These are phyloP conservation scores for Mucor irregularis DNA, from an alignment of 371 early-diverging fungal genomes.

Conservation along the genomic window DNA sequence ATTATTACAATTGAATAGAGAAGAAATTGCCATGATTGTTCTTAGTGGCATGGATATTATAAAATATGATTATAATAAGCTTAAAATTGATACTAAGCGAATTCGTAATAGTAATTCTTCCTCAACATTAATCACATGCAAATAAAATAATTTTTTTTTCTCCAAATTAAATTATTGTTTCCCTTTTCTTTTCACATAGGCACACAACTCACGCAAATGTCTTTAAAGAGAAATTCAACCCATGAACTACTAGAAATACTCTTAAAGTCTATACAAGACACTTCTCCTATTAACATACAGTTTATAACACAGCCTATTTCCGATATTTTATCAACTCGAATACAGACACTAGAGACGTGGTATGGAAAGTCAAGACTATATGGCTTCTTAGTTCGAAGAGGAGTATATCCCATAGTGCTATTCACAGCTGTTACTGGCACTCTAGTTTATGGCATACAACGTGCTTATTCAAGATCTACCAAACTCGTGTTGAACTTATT, in stretches of 20 bases:
- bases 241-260: constrained; percentile 7
- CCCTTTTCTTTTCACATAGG: not conserved
- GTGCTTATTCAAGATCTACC: constrained; percentile 32
- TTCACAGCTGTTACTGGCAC: constrained; percentile 29
- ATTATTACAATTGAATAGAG: constrained; percentile 1
- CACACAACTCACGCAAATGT: constrained; percentile 1
- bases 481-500: constrained; percentile 33
- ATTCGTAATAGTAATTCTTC: no score
- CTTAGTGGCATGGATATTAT: constrained; percentile 13
- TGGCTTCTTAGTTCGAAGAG: constrained; percentile 36
- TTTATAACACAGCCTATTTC: constrained; percentile 30
- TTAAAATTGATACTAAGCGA: no score
- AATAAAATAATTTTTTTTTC: not conserved
- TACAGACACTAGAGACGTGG: constrained; percentile 32
- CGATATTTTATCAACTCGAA: constrained; percentile 20
- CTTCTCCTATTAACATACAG: constrained; percentile 41
- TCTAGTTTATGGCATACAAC: constrained; percentile 16
- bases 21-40: constrained; percentile 12
- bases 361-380: constrained; percentile 31
- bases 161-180: not conserved
- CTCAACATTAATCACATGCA: not conserved
- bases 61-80: no score
- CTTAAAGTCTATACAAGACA: constrained; percentile 18
- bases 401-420: constrained; percentile 34
- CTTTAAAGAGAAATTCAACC: constrained; percentile 4